These are phyloP conservation scores for Talaromyces sp. DNA, from an alignment of 2,329 filamentous ascomycete species.

Conservation along the genomic window DNA sequence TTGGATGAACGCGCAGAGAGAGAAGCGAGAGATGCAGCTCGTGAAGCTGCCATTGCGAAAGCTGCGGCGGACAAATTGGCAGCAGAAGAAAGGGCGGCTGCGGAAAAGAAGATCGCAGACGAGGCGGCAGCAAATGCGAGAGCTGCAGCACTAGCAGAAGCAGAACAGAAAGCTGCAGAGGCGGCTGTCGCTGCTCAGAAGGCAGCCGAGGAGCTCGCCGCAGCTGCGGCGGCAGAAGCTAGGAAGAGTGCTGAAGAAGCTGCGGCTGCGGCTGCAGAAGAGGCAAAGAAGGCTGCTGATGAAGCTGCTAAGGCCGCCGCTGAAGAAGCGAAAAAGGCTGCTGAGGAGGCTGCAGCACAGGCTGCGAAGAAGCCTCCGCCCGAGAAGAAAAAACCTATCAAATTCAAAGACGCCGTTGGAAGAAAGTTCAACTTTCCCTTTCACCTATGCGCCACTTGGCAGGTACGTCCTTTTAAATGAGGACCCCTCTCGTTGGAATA, in stretches of 20 bases:
- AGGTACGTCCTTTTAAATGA: slow-evolving; percentile 51
- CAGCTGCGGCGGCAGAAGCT: slow-evolving; percentile 40
- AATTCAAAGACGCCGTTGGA: slow-evolving; percentile 87
- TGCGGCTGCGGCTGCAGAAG: slow-evolving; percentile 46
- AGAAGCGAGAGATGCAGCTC: slow-evolving; percentile 39
- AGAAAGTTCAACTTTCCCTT: slow-evolving; percentile 92
- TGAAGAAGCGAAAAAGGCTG: slow-evolving; percentile 39
- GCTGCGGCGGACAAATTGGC: slow-evolving; percentile 45
- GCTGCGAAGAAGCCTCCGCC: slow-evolving; percentile 48
- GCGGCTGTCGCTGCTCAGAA: slow-evolving; percentile 42
- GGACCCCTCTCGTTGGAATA: slow-evolving; percentile 2
- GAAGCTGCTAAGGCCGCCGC: slow-evolving; percentile 48
- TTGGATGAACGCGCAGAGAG: slow-evolving; percentile 43
- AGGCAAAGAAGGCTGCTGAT: slow-evolving; percentile 43
- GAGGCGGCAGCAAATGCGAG: slow-evolving; percentile 36
- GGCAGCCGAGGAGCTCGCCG: slow-evolving; percentile 41
- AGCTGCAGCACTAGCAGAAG: slow-evolving; percentile 48
- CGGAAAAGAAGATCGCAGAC: slow-evolving; percentile 38
- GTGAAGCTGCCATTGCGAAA: slow-evolving; percentile 48
- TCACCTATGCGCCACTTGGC: slow-evolving; percentile 78
- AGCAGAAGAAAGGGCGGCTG: slow-evolving; percentile 40
- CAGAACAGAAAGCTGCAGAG: slow-evolving; percentile 37
- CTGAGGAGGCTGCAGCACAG: slow-evolving; percentile 45
- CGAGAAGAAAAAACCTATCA: slow-evolving; percentile 68
- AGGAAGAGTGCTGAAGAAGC: slow-evolving; percentile 46